Percentiles rank a stretch among this genome's conserved stretches.
phyloP scores from a whole-genome alignment of 176 grass and related monocot species.

The Alloteropsis semialata region DNA sequence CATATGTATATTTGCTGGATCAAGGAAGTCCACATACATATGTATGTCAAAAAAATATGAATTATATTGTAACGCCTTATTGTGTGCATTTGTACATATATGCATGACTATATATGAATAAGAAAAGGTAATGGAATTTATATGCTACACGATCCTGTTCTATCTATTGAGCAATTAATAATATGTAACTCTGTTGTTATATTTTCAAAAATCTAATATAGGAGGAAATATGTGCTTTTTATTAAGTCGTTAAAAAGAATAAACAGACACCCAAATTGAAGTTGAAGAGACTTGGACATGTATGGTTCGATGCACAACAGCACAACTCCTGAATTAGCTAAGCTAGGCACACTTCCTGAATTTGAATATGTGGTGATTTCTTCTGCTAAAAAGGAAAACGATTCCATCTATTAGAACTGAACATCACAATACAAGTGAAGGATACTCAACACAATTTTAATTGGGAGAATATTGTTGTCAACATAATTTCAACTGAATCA shows the following conservation, averaged over 20 bases:
- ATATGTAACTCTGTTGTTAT: no score
- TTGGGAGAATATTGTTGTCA: neutral
- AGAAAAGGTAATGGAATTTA: neutral
- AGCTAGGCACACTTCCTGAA: no score
- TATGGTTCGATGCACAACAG: no score
- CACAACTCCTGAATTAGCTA: no score
- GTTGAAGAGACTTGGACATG: no score
- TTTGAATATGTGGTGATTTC: neutral
- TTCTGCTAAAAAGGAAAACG: neutral
- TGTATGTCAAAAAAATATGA: neutral
- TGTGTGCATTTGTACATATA: neutral
- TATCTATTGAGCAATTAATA: no score
- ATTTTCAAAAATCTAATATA: no score
- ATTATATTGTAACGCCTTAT: neutral
- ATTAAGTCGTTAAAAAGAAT: neutral
- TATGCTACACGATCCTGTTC: no score
- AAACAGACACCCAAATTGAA: no score
- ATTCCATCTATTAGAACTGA: neutral
- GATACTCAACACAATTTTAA: neutral
- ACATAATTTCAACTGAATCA: neutral
- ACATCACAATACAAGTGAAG: neutral
- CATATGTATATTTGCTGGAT: neutral
- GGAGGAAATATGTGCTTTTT: neutral
- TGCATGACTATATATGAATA: neutral
- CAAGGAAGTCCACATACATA: neutral